Evolutionary conservation across 2,329 filamentous ascomycete genomes (phyloP).

Genomic region (Ascochyta lentis): DNA sequence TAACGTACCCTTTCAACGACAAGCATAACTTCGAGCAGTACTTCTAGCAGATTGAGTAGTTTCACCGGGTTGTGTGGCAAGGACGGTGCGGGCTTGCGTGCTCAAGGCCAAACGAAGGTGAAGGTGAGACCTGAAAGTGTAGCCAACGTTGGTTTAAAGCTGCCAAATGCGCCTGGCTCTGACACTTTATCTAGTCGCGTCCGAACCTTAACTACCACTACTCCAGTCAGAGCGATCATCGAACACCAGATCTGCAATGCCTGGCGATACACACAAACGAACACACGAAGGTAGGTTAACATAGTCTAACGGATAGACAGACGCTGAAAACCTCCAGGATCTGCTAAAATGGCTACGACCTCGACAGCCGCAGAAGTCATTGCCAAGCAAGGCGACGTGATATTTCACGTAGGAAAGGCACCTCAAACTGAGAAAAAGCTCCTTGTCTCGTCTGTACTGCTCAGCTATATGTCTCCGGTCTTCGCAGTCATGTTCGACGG

Average conservation of each 20-base stretch:
- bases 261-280: not conserved
- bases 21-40: too few species aligned
- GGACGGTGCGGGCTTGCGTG: too few species aligned
- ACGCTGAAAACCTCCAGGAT: not conserved
- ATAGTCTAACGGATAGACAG: not conserved
- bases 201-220: not conserved
- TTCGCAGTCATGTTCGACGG: slow-evolving; percentile 5
- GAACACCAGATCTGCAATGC: not conserved
- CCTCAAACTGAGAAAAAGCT: not conserved
- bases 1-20: too few species aligned
- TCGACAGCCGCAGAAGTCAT: not conserved
- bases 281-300: not conserved
- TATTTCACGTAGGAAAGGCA: not conserved
- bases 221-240: not conserved
- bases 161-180: not conserved
- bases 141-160: not conserved
- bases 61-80: not conserved
- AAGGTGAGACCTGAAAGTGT: not conserved
- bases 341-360: not conserved
- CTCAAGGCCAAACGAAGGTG: not conserved
- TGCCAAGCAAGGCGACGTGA: not conserved
- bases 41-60: not conserved
- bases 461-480: not conserved
- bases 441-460: not conserved
- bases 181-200: not conserved